These are phyloP conservation scores for Oemleria cerasiformis DNA, from an alignment of 306 rosid species.

Conservation along the genomic window DNA sequence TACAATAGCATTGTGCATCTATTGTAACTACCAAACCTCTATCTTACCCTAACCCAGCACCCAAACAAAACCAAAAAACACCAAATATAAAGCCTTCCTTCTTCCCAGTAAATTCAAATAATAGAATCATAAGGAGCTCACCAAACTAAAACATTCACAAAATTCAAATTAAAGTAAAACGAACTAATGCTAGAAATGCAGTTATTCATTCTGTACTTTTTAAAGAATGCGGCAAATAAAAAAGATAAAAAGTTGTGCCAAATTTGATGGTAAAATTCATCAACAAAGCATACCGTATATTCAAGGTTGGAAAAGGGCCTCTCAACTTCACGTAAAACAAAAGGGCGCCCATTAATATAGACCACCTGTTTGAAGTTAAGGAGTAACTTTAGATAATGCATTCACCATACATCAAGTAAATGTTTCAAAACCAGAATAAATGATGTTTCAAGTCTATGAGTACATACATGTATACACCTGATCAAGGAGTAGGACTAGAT, in stretches of 20 bases:
- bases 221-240: background rate
- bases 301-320: constrained; percentile 90
- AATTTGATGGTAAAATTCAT: constrained; percentile 5
- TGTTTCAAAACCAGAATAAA: background rate
- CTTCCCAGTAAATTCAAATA: background rate
- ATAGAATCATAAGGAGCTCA: background rate
- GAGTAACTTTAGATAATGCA: constrained; percentile 10
- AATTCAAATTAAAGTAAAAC: background rate
- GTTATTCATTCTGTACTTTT: background rate
- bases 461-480: background rate
- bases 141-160: background rate
- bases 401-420: background rate
- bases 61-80: background rate
- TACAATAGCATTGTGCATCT: background rate
- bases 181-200: constrained; percentile 3
- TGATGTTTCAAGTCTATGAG: background rate
- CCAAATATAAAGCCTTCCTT: background rate
- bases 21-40: background rate
- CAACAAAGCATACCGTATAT: constrained; percentile 55
- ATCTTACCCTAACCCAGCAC: background rate
- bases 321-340: constrained; percentile 88
- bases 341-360: constrained; percentile 85
- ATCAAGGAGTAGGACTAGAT: constrained; percentile 2
- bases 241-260: background rate
- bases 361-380: constrained; percentile 60